Base-by-base conservation (phyloP, 2,329 filamentous ascomycete species). In the Verticillium klebahnii region DNA sequence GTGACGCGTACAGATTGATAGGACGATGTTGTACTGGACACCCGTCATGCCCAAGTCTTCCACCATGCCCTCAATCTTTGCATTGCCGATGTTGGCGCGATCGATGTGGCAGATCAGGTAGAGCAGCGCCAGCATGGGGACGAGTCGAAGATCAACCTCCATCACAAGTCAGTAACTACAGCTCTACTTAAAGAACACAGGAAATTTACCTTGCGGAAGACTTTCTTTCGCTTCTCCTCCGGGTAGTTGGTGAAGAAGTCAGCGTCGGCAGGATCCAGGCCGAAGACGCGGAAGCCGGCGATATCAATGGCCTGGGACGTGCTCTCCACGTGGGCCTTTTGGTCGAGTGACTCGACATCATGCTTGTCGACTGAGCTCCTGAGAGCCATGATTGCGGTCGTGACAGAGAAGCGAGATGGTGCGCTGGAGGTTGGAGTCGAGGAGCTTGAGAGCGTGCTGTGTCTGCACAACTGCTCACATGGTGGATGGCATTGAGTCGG, bases 1-100 rank as follows among this genome's bases (percentile, higher is more conserved):
- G 86, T 34, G 88, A 78, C 72, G 90, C 89, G 75, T 89, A 91
- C 67, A 91, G 76, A 64, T 61, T 2, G 67, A 82, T 72, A 60
- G 79, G 70, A 59, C 82, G 72, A 73, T 89, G 87, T 71, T 71
- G 71, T 87, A 90, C 70, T 88, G 79, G 25, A 78, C 76, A n/a
- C 80, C 74, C 0, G 79, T 80, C 77, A 89, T 82, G 19, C 80
- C 60, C 12, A 71, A 61, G 57, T 69, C 66, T 52, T 78, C 56
- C 59, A 66, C 65, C 3, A 73, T 62, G 29, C 71, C 70, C 62
- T 72, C 72, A 60, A 84, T 82, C 70, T 83, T 84, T 9, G 83
- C 81, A 71, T 84, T 84, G 19, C 69, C 69, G 11, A 70, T 71
- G 67, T 86, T 86, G 6, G 81, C 79, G 17, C 81, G 74, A 68